phyloP scores from a whole-genome alignment of 1,284 basidiomycete genomes.

The Flammula alnicola region DNA sequence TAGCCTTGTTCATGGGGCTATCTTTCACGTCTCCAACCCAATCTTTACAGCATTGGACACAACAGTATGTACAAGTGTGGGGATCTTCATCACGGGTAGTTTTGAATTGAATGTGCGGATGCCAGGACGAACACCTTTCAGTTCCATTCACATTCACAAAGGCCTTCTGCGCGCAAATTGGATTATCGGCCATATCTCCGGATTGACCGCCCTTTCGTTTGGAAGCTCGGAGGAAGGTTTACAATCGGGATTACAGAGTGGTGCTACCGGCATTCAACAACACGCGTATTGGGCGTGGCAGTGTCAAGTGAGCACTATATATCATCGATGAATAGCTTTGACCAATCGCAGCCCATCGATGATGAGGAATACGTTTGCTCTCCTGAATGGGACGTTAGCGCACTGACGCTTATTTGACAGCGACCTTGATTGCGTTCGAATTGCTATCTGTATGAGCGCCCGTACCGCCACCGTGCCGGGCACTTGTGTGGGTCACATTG shows the following conservation, averaged over 20 bases:
- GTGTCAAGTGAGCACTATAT: not conserved
- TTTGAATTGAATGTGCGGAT: too few species aligned
- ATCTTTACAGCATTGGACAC: too few species aligned
- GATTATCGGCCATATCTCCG: not conserved
- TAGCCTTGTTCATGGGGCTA: too few species aligned
- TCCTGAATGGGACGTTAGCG: not conserved
- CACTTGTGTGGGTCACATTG: constrained; percentile 5
- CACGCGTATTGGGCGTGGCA: not conserved
- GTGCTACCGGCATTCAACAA: not conserved
- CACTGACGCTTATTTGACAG: too few species aligned
- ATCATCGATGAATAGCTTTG: not conserved
- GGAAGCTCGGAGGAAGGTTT: too few species aligned
- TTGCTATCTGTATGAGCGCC: not conserved
- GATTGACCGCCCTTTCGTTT: not conserved
- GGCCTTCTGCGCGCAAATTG: too few species aligned
- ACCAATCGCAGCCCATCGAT: constrained; percentile 1
- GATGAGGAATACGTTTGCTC: too few species aligned
- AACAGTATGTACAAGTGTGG: too few species aligned
- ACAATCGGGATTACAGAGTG: not conserved
- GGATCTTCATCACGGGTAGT: too few species aligned
- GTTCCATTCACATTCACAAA: too few species aligned
- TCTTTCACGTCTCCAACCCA: too few species aligned
- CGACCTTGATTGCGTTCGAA: not conserved
- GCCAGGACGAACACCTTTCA: too few species aligned
- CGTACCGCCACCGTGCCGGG: not conserved